Evolutionary conservation across 179 eudicot species (phyloP).

Genomic region (Silene noctiflora): DNA sequence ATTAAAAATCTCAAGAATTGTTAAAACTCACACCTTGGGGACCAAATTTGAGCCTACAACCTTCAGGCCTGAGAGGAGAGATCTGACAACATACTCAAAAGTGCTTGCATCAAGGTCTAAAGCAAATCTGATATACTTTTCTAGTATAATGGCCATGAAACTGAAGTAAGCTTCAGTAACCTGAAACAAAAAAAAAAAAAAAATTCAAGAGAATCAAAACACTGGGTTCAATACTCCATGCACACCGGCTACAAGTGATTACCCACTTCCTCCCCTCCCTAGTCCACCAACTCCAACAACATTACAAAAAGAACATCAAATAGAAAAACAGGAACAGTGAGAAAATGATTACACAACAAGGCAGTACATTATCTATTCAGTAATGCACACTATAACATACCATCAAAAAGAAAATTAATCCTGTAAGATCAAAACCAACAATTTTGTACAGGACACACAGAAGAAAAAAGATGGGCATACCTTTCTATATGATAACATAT

Average conservation of each 20-base stretch:
- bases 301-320: not conserved
- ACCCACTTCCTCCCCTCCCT: not conserved
- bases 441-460: not conserved
- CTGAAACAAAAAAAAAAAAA: slow-evolving; percentile 25
- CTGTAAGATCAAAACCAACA: not conserved
- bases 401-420: not conserved
- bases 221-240: not conserved
- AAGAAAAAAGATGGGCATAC: slow-evolving; percentile 27
- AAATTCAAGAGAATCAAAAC: not conserved
- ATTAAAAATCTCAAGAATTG: not conserved
- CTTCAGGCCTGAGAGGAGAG: slow-evolving; percentile 41
- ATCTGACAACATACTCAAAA: slow-evolving; percentile 32
- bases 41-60: slow-evolving; percentile 26
- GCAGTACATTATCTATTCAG: not conserved
- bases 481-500: slow-evolving; percentile 56
- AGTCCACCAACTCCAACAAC: not conserved
- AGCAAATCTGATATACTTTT: slow-evolving; percentile 34
- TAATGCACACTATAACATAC: not conserved
- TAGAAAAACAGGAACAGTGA: not conserved
- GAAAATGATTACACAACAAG: not conserved
- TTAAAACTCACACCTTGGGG: slow-evolving; percentile 28
- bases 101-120: slow-evolving; percentile 35
- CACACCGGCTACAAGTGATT: not conserved
- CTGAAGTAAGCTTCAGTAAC: slow-evolving; percentile 38
- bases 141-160: slow-evolving; percentile 35